Percentiles rank a stretch among this genome's conserved stretches.
Conservation (phyloP, 2,329 filamentous ascomycete genomes). For the Helminthosporium solani region DNA sequence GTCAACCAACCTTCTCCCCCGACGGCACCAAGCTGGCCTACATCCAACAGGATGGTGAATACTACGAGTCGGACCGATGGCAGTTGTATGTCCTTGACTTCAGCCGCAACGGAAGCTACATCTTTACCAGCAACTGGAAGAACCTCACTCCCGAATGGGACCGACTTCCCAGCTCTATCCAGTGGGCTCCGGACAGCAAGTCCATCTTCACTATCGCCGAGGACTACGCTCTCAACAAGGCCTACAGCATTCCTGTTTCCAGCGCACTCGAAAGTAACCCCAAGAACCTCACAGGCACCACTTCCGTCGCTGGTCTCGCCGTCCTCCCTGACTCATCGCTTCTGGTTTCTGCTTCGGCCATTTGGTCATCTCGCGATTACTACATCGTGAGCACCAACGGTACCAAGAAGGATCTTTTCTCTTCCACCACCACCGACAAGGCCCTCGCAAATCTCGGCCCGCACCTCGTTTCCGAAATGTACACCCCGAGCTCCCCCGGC, state of each 20-base stretch:
- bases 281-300: conserved; percentile 47
- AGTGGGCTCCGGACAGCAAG: conserved; percentile 34
- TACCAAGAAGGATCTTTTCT: conserved; percentile 50
- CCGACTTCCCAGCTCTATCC: conserved; percentile 28
- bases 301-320: conserved; percentile 47
- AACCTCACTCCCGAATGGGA: conserved; percentile 31
- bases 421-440: conserved; percentile 64
- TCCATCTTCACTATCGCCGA: conserved; percentile 38
- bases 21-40: conserved; percentile 72
- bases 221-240: conserved; percentile 37
- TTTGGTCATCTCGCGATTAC: conserved; percentile 38
- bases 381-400: conserved; percentile 27
- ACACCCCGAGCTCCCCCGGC: conserved; percentile 62
- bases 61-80: conserved; percentile 79
- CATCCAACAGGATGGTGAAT: conserved; percentile 65
- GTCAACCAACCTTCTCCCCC: conserved; percentile 71
- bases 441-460: conserved; percentile 65
- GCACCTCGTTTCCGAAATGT: conserved; percentile 67
- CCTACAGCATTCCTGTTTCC: conserved; percentile 64
- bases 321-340: conserved; percentile 61
- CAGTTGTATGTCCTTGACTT: conserved; percentile 45
- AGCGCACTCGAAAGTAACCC: conserved; percentile 52
- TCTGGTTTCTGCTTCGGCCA: conserved; percentile 30
- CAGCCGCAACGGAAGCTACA: conserved; percentile 17
- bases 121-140: conserved; percentile 34